These are phyloP conservation scores for Nepenthes alata DNA, from an alignment of 179 eudicot genomes.

Conservation along the genomic window DNA sequence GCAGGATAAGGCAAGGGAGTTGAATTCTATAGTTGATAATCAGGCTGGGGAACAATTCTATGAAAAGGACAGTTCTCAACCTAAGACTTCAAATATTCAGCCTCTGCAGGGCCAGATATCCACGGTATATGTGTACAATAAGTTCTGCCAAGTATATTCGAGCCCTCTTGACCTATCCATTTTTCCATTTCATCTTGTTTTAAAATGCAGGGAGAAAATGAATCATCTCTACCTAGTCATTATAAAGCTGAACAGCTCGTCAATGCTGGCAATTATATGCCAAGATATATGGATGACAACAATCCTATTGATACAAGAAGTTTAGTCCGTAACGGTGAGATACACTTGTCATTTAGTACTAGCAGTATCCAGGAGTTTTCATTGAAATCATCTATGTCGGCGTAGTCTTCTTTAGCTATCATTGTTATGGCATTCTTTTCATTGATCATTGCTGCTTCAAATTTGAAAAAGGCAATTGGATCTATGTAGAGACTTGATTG, in stretches of 20 bases:
- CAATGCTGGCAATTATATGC: constrained; percentile 15
- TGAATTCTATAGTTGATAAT: constrained; percentile 28
- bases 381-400: not conserved
- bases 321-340: constrained; percentile 19
- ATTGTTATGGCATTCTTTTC: no score
- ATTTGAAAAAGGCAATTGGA: not conserved
- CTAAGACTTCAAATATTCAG: constrained; percentile 20
- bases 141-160: not conserved
- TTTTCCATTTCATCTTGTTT: not conserved
- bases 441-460: not conserved
- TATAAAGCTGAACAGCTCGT: constrained; percentile 18
- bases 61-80: constrained; percentile 21
- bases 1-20: constrained; percentile 41
- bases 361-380: not conserved
- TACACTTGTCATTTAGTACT: constrained; percentile 7
- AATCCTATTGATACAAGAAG: constrained; percentile 19
- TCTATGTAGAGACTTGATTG: no score
- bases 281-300: constrained; percentile 24
- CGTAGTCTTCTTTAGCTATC: not conserved
- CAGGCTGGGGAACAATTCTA: constrained; percentile 15
- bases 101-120: constrained; percentile 17
- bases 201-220: constrained; percentile 32
- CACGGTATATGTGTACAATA: constrained; percentile 16
- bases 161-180: not conserved
- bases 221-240: constrained; percentile 18